Percentiles rank a stretch among this genome's conserved stretches.
Evolutionary conservation across 306 rosid genomes (phyloP).

Genomic region (Prosopis cineraria): DNA sequence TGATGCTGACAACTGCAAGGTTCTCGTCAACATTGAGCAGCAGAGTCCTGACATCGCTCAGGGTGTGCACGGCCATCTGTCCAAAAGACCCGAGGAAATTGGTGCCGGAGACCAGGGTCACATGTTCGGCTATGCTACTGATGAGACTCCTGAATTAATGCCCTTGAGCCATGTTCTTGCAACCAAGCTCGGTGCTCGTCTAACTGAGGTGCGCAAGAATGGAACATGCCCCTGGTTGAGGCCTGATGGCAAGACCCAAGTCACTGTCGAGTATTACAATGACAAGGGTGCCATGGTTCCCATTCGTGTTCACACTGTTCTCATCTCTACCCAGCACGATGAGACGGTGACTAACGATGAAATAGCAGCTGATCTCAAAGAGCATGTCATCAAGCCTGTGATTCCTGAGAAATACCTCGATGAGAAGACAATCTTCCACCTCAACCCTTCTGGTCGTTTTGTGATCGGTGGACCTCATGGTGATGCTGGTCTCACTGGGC

Average conservation of each 20-base stretch:
- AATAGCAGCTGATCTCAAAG: conserved; percentile 48
- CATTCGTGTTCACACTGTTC: conserved; percentile 44
- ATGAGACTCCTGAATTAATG: conserved; percentile 50
- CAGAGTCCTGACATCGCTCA: conserved; percentile 55
- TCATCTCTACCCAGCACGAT: conserved; percentile 50
- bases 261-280: conserved; percentile 50
- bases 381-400: conserved; percentile 54
- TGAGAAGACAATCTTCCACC: conserved; percentile 50
- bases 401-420: conserved; percentile 54
- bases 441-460: conserved; percentile 51
- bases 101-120: conserved; percentile 56
- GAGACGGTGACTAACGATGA: conserved; percentile 53
- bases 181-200: conserved; percentile 48
- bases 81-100: conserved; percentile 46
- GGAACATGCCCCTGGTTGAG: conserved; percentile 53
- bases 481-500: conserved; percentile 51
- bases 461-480: conserved; percentile 58
- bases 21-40: conserved; percentile 50
- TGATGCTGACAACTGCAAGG: conserved; percentile 52
- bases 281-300: conserved; percentile 58
- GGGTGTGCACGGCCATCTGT: conserved; percentile 50
- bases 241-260: conserved; percentile 56
- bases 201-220: conserved; percentile 50
- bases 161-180: conserved; percentile 55
- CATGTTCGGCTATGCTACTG: conserved; percentile 53